Evolutionary conservation across 148 eudicot species (phyloP).

Genomic region (Rhododendron griersonianum): DNA sequence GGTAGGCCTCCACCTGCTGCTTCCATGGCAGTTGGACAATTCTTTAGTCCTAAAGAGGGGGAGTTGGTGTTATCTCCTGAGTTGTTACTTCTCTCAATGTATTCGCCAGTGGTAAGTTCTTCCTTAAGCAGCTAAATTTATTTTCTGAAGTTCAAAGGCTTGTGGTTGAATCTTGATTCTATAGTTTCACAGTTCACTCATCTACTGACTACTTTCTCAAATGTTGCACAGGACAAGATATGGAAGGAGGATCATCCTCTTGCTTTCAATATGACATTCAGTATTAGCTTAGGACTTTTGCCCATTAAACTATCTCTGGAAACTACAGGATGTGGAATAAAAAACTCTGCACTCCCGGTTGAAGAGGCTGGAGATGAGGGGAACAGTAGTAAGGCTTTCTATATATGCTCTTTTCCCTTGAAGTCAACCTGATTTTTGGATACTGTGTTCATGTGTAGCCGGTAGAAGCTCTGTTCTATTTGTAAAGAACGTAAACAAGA

Average conservation of each 20-base stretch:
- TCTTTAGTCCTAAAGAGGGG: conserved; percentile 67
- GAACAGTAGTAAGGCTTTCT: conserved; percentile 51
- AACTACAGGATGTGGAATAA: conserved; percentile 92
- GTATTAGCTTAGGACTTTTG: conserved; percentile 82
- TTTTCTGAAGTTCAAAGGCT: background rate
- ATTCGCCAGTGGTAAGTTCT: conserved; percentile 49
- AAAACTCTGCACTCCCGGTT: conserved; percentile 56
- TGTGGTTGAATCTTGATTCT: background rate
- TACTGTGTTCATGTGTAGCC: background rate
- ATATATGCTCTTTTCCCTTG: background rate
- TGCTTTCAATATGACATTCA: conserved; percentile 64
- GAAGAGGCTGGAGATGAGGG: conserved; percentile 69
- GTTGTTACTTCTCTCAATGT: conserved; percentile 51
- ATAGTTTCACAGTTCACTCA: conserved; percentile 13
- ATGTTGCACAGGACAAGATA: conserved; percentile 51
- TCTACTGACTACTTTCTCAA: conserved; percentile 10
- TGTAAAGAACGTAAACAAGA: background rate
- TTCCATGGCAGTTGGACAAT: conserved; percentile 99
- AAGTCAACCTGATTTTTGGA: background rate
- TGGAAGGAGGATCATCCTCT: conserved; percentile 91
- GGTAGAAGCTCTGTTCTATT: background rate
- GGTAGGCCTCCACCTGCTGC: conserved; percentile 98
- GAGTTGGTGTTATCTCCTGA: conserved; percentile 42
- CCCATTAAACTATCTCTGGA: conserved; percentile 62
- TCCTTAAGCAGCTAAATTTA: conserved; percentile 1